Base-by-base conservation (phyloP, 164 flowering plant genomes). In the Buxus sempervirens region DNA sequence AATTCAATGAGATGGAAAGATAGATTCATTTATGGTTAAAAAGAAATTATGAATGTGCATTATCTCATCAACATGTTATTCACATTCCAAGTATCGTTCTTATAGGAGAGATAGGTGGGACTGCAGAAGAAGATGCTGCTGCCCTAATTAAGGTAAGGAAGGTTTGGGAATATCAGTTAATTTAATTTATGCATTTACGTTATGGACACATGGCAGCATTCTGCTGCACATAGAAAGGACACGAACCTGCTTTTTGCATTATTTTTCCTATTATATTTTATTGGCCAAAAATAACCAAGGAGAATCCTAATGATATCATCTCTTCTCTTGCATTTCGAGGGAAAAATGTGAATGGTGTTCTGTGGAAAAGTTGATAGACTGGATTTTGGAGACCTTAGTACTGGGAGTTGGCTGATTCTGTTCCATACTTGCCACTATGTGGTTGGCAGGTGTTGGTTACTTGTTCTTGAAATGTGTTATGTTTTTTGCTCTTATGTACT, bases 61-160 rank as follows among this genome's bases (percentile, higher is more conserved):
- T 53, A 9, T 60, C 69, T 60, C 66, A 59, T 53, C 13, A 8
- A 4, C 21, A 51, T 61, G 64, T 51, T 24, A 18, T 61, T 24
- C 73, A 64, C 51, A 23, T 77, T 82, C 60, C 85, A 94, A 97
- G 98, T 59, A 89, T 95, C 38, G 64, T 95, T 76, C 85, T 95
- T 21, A 95, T 95, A 54, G 97, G 98, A 72, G 98, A 95, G 81
- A 94, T 94, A 9, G 98, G 98, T 62, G 98, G 98, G 18, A 95
- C 98, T 74, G 98, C 98, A 28, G 96, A 90, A 76, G 98, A 95
- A 77, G 98, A 95, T 81, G 98, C 96, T 77, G 98, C 97, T 64
- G 90, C 94, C 24, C 73, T 95, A 57, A 90, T 95, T 60, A 92
- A 92, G 96, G 97, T 90, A 63, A 36, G 21, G 20, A 36, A 18